Evolutionary conservation across 495 filamentous ascomycete species (phyloP).

Genomic region (Thozetella sp.): DNA sequence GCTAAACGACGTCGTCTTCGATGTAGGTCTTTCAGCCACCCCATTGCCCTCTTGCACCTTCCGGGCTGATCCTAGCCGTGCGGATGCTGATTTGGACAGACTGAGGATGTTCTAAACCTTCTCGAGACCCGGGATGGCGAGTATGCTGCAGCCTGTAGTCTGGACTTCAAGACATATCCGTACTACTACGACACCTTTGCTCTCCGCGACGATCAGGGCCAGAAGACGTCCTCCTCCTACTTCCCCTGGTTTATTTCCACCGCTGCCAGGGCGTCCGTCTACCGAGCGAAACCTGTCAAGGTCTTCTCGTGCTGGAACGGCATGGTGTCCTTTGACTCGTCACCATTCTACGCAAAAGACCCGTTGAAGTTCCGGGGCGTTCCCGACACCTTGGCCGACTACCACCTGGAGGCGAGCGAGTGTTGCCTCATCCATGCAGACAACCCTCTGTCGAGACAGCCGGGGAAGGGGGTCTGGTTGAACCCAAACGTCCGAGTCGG

Average conservation of each 20-base stretch:
- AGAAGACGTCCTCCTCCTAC: slow-evolving; percentile 60
- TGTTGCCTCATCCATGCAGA: slow-evolving; percentile 85
- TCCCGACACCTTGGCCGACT: slow-evolving; percentile 63
- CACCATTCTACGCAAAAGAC: slow-evolving; percentile 5
- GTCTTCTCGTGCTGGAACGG: slow-evolving; percentile 87
- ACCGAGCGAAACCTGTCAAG: slow-evolving; percentile 57
- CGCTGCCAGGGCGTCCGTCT: slow-evolving; percentile 59
- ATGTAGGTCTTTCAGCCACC: slow-evolving; percentile 37
- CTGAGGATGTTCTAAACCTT: slow-evolving; percentile 63
- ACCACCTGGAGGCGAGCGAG: slow-evolving; percentile 77
- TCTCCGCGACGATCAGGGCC: slow-evolving; percentile 68
- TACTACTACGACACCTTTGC: slow-evolving; percentile 85
- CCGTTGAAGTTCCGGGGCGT: slow-evolving; percentile 71
- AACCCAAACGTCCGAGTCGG: slow-evolving; percentile 80
- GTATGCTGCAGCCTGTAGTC: slow-evolving; percentile 80
- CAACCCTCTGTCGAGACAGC: slow-evolving; percentile 51
- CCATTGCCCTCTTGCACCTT: neutral
- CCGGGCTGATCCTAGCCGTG: neutral
- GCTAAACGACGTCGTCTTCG: slow-evolving; percentile 77
- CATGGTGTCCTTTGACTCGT: slow-evolving; percentile 47
- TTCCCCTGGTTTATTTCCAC: slow-evolving; percentile 79
- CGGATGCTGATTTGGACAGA: slow-evolving; percentile 13
- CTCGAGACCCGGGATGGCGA: slow-evolving; percentile 70
- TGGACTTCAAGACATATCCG: slow-evolving; percentile 74
- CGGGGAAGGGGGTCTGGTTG: slow-evolving; percentile 65